Conservation (phyloP, 345 rosid genomes). For the Jatropha curcas region DNA sequence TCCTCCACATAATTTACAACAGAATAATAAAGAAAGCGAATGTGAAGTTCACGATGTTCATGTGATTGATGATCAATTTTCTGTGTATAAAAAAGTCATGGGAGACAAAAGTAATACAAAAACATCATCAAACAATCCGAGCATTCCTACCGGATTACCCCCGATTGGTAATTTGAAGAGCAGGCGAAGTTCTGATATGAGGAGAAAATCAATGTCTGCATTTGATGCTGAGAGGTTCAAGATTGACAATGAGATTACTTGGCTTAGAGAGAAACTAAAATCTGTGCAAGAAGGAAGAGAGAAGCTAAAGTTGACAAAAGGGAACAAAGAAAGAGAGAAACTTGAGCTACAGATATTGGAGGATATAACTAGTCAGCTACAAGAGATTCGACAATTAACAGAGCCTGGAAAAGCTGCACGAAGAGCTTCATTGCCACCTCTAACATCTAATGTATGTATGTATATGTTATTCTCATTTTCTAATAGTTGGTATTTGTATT, state of each 20-base stretch:
- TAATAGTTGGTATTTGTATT: not conserved
- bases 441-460: slow-evolving; percentile 47
- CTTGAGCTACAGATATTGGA: slow-evolving; percentile 45
- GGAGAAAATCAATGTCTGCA: slow-evolving; percentile 73
- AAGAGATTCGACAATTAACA: slow-evolving; percentile 42
- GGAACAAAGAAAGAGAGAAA: slow-evolving; percentile 41
- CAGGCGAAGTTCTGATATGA: slow-evolving; percentile 29
- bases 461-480: not conserved
- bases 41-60: slow-evolving; percentile 49
- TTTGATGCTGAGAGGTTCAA: slow-evolving; percentile 62
- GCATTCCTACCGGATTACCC: slow-evolving; percentile 27
- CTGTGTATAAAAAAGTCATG: slow-evolving; percentile 12
- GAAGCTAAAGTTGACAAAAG: slow-evolving; percentile 43
- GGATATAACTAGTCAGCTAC: slow-evolving; percentile 45
- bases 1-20: too few relatives aligned
- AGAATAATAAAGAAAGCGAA: slow-evolving; percentile 16
- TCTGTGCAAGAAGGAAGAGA: slow-evolving; percentile 51
- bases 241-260: slow-evolving; percentile 59
- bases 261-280: slow-evolving; percentile 60
- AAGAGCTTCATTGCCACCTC: slow-evolving; percentile 54
- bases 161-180: slow-evolving; percentile 27
- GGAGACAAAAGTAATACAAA: slow-evolving; percentile 13
- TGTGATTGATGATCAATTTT: slow-evolving; percentile 57
- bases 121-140: slow-evolving; percentile 20
- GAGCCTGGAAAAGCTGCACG: slow-evolving; percentile 41